These are phyloP conservation scores for Lentinus tigrinus DNA, from an alignment of 768 basidiomycete genomes.

Conservation along the genomic window DNA sequence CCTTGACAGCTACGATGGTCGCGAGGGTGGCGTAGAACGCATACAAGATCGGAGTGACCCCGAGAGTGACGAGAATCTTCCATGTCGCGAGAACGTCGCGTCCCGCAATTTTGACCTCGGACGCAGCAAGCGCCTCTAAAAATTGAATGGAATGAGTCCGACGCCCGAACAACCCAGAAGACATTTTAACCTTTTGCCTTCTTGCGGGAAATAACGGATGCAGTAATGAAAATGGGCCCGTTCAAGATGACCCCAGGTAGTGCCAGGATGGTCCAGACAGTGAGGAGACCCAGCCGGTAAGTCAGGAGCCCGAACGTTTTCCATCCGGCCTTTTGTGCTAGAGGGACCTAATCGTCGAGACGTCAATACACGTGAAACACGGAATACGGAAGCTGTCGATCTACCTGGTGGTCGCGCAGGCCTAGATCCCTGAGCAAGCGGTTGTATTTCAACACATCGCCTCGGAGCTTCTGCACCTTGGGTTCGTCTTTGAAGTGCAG, in stretches of 20 bases:
- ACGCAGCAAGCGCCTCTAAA: slow-evolving; percentile 92
- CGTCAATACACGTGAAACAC: background rate
- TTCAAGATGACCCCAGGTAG: slow-evolving; percentile 91
- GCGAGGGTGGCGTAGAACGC: slow-evolving; percentile 79
- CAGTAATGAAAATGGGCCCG: slow-evolving; percentile 89
- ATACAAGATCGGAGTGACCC: slow-evolving; percentile 86
- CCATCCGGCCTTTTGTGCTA: slow-evolving; percentile 83
- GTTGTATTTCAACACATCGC: slow-evolving; percentile 87
- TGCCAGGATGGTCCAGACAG: slow-evolving; percentile 80
- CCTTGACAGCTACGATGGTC: slow-evolving; percentile 66
- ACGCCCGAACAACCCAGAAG: background rate
- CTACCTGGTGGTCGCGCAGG: slow-evolving; percentile 88
- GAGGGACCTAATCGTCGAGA: slow-evolving; percentile 60
- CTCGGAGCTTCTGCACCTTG: slow-evolving; percentile 75
- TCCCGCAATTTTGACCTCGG: slow-evolving; percentile 92
- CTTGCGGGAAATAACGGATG: slow-evolving; percentile 80
- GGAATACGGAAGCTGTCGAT: background rate
- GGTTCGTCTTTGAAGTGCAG: slow-evolving; percentile 91
- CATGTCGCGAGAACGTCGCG: slow-evolving; percentile 96
- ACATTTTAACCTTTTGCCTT: slow-evolving; percentile 76
- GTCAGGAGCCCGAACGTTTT: slow-evolving; percentile 81
- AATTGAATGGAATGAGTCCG: background rate
- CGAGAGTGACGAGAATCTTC: slow-evolving; percentile 94
- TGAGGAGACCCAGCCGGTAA: slow-evolving; percentile 77
- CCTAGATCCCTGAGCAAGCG: slow-evolving; percentile 85